A percentile compares a stretch with the other conserved stretches of the same genome.
Evolutionary conservation across 1,284 basidiomycete species (phyloP).

Genomic region (Ustilago bromivora): DNA sequence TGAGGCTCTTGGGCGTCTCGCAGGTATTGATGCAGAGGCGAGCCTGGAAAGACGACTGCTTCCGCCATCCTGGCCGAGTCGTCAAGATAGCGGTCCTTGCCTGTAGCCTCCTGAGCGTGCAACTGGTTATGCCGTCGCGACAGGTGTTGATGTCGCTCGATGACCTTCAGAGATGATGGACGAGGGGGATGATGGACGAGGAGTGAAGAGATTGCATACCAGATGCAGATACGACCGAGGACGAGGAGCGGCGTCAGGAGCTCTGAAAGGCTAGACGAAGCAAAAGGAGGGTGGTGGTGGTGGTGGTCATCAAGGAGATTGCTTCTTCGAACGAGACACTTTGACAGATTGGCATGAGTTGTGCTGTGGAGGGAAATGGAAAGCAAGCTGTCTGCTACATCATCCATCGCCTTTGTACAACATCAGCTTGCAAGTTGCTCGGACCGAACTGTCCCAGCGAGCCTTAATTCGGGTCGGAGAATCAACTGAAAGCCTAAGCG

Average conservation of each 20-base stretch:
- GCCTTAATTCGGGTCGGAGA: not conserved
- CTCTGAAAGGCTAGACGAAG: not conserved
- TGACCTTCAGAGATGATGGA: not conserved
- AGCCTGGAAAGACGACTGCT: slow-evolving; percentile 50
- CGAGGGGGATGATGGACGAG: not conserved
- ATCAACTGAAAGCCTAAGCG: slow-evolving; percentile 1
- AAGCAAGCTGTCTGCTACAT: not conserved
- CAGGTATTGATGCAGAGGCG: slow-evolving; percentile 51
- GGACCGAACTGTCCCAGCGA: too few species aligned
- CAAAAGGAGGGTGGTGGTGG: slow-evolving; percentile 6
- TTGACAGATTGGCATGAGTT: slow-evolving; percentile 4
- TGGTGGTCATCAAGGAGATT: slow-evolving; percentile 10
- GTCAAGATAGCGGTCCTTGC: not conserved
- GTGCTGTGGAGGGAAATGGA: slow-evolving; percentile 3
- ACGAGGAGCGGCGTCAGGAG: not conserved
- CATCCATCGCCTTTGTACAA: too few species aligned
- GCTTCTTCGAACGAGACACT: not conserved
- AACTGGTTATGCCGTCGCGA: not conserved
- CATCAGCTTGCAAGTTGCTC: too few species aligned
- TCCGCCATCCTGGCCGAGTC: slow-evolving; percentile 44
- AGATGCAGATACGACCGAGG: not conserved
- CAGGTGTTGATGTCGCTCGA: not conserved
- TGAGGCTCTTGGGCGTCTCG: slow-evolving; percentile 15
- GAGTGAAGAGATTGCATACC: not conserved
- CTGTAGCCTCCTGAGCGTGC: not conserved